These are phyloP conservation scores for Blastocystis sp. DNA, from an alignment of 352 stramenopile species.

Conservation along the genomic window DNA sequence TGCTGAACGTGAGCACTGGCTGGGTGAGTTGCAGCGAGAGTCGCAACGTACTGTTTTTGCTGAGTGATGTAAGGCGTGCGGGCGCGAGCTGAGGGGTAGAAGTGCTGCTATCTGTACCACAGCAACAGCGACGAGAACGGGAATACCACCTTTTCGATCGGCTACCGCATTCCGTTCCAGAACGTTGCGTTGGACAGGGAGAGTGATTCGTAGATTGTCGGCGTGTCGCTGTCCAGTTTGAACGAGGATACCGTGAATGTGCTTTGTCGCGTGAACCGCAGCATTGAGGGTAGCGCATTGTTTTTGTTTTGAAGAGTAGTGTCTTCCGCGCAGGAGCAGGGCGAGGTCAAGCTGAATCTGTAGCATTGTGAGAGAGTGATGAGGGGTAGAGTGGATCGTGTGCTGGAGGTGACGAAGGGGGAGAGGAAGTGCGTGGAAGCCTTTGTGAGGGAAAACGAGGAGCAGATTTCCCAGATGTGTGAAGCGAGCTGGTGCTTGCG, in stretches of 20 bases:
- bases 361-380: background rate
- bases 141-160: conserved; percentile 12
- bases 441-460: conserved; percentile 25
- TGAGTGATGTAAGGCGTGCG: background rate
- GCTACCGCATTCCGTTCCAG: conserved; percentile 48
- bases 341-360: background rate
- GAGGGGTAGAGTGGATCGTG: conserved; percentile 24
- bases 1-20: conserved; percentile 49
- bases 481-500: conserved; percentile 44
- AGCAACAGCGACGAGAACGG: conserved; percentile 3
- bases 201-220: background rate
- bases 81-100: background rate
- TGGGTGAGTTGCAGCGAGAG: background rate
- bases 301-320: background rate
- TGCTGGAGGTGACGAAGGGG: background rate
- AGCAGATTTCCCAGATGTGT: conserved; percentile 2
- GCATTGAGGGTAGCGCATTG: background rate
- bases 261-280: conserved; percentile 59
- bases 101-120: conserved; percentile 62
- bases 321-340: background rate
- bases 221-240: background rate
- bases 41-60: conserved; percentile 34
- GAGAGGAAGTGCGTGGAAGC: background rate
- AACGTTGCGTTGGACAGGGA: background rate
- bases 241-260: conserved; percentile 25